Percentiles rank a stretch among this genome's conserved stretches.
These are phyloP conservation scores for Nemania diffusa DNA, from an alignment of 2,329 filamentous ascomycete species.

Conservation along the genomic window DNA sequence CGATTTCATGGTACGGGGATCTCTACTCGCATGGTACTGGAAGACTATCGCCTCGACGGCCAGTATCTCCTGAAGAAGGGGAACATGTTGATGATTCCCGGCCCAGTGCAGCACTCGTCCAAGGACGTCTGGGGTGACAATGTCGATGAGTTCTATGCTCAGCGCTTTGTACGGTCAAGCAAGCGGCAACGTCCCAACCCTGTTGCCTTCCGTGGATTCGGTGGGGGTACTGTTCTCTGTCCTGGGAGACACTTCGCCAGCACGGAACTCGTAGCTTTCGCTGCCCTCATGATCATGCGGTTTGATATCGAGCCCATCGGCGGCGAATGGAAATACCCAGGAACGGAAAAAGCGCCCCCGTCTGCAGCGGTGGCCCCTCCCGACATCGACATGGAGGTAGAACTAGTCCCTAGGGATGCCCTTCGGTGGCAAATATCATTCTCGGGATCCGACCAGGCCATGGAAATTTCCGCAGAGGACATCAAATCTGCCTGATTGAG, in stretches of 20 bases:
- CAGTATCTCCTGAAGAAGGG: constrained; percentile 41
- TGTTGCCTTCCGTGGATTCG: constrained; percentile 21
- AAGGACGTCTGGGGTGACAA: constrained; percentile 27
- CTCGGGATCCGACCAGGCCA: too few species aligned
- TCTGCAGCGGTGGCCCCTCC: too few species aligned
- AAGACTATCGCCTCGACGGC: constrained; percentile 34
- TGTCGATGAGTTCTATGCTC: constrained; percentile 17
- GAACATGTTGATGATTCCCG: constrained; percentile 33
- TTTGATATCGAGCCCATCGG: constrained; percentile 7
- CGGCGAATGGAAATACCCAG: too few species aligned
- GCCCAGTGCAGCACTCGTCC: constrained; percentile 29
- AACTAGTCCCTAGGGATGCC: too few species aligned
- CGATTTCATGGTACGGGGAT: constrained; percentile 6
- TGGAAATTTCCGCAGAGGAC: too few species aligned
- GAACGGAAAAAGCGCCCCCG: too few species aligned
- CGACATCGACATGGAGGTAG: too few species aligned
- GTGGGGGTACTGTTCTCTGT: constrained; percentile 19
- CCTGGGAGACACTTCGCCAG: constrained; percentile 25
- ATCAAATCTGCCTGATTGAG: too few species aligned
- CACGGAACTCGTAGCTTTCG: constrained; percentile 6
- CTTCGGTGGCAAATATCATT: too few species aligned
- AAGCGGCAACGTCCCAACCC: neutral
- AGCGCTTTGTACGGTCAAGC: constrained; percentile 14
- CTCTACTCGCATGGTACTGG: constrained; percentile 12
- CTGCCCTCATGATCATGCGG: neutral